These are phyloP conservation scores for Pseudopyricularia cyperi DNA, from an alignment of 2,329 filamentous ascomycete genomes.

Conservation along the genomic window DNA sequence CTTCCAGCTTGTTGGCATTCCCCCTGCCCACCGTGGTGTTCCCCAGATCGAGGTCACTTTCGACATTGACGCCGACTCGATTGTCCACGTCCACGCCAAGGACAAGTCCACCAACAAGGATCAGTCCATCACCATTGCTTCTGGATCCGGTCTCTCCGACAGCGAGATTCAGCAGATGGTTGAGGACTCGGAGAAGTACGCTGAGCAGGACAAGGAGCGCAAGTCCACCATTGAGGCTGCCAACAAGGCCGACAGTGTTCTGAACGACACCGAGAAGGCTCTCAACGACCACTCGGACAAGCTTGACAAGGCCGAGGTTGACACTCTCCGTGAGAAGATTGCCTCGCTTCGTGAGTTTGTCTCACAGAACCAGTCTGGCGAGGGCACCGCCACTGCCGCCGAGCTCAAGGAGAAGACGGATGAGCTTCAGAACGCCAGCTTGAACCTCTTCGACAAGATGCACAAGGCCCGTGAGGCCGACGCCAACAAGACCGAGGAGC, in stretches of 20 bases:
- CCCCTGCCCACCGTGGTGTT: slow-evolving; percentile 88
- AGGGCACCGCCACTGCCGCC: slow-evolving; percentile 71
- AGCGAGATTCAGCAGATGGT: slow-evolving; percentile 96
- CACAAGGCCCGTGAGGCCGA: slow-evolving; percentile 80
- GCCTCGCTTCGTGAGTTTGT: slow-evolving; percentile 73
- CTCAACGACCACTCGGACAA: slow-evolving; percentile 93
- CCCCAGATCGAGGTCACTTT: slow-evolving; percentile 97
- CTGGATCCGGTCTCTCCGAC: slow-evolving; percentile 91
- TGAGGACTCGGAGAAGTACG: slow-evolving; percentile 93
- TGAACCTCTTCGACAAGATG: slow-evolving; percentile 99
- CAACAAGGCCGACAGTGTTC: slow-evolving; percentile 91
- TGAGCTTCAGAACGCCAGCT: slow-evolving; percentile 86
- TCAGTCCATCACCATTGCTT: slow-evolving; percentile 97
- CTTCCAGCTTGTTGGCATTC: slow-evolving; percentile 98
- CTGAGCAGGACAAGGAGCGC: slow-evolving; percentile 89
- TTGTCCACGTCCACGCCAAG: slow-evolving; percentile 95
- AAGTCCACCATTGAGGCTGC: slow-evolving; percentile 90
- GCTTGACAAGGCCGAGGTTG: slow-evolving; percentile 92
- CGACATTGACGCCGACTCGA: slow-evolving; percentile 95
- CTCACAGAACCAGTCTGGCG: slow-evolving; percentile 86
- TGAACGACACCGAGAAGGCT: slow-evolving; percentile 97
- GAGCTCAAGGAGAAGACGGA: slow-evolving; percentile 99
- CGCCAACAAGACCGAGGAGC: slow-evolving; percentile 41
- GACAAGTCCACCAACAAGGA: slow-evolving; percentile 99
- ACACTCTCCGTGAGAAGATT: slow-evolving; percentile 91